These are phyloP conservation scores for Blastocystis sp. DNA, from an alignment of 352 stramenopile species.

Conservation along the genomic window DNA sequence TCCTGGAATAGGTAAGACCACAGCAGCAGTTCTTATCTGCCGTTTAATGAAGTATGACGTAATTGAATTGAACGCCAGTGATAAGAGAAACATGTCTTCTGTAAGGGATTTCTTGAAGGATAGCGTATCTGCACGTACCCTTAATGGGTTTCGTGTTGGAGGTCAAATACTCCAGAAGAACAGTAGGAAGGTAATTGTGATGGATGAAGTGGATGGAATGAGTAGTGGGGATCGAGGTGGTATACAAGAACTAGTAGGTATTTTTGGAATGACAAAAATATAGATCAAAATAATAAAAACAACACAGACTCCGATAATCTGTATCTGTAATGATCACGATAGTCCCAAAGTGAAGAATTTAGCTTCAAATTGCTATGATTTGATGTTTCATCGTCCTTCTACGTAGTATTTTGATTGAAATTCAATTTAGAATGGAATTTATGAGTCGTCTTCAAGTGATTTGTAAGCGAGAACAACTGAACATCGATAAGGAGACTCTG, in stretches of 20 bases:
- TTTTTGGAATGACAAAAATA: not conserved
- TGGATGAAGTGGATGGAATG: conserved; percentile 99
- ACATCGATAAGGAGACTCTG: conserved; percentile 83
- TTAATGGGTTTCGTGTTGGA: not conserved
- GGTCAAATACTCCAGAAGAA: not conserved
- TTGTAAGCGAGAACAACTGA: conserved; percentile 4
- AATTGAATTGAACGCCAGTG: conserved; percentile 89
- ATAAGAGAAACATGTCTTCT: conserved; percentile 91
- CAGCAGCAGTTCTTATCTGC: conserved; percentile 84
- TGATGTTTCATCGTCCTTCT: conserved; percentile 77
- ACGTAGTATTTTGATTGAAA: not conserved
- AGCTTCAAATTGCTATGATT: conserved; percentile 92
- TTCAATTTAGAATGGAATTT: conserved; percentile 69
- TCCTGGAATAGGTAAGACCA: conserved; percentile 84
- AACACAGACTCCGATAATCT: conserved; percentile 95
- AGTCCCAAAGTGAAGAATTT: conserved; percentile 85
- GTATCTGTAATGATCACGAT: conserved; percentile 98
- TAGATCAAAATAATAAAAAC: conserved; percentile 96
- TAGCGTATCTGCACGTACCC: conserved; percentile 64
- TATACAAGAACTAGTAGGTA: conserved; percentile 80
- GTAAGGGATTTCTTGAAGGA: conserved; percentile 81
- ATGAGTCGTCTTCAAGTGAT: not conserved
- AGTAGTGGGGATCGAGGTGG: conserved; percentile 86
- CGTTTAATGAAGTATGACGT: conserved; percentile 83
- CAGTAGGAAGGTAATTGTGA: conserved; percentile 66